Evolutionary conservation across 2,329 filamentous ascomycete genomes (phyloP), one percentile per base, ranked within the genome.

Genomic region (Cadophora gregata): DNA sequence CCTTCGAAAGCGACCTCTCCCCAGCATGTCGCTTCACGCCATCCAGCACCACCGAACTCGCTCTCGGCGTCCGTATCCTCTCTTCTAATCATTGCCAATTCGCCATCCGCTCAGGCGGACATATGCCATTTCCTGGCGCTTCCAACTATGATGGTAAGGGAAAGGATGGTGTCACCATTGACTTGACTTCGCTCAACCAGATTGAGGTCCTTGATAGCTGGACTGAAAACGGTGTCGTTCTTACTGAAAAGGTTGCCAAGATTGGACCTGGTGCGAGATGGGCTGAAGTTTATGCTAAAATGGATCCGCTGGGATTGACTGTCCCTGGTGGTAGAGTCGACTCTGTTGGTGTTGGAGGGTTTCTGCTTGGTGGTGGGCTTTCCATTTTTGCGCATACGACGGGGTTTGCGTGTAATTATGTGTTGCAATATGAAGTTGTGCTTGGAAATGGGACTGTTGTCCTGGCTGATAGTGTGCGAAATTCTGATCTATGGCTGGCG

Each of bases 401-500:
- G 9, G 71, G 71, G 2, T 69, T 65, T 48, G 71, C 63, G 9
- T 67, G 64, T 38, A 63, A 72, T 31, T 70, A 67, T 61, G 68
- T 72, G 21, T 36, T 67, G 47, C 62, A 62, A 12, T 69, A 66
- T 45, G 69, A 69, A 58, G 71, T 78, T 51, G 76, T 78, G 3
- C 71, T 78, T 42, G 74, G 74, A 9, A 66, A 72, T 59, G 76
- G 75, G n/a, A 74, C 77, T 4, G 79, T 86, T 51, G 75, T 84
- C 38, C 81, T 79, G 1, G 85, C 81, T 1, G 83, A 79, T 21
- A 71, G 74, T 4, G 72, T 72, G 0, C 72, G 76, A 9, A 77
- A 87, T 67, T 65, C 79, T 0, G 85, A 87, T 63, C 77, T 89
- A 3, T 86, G 79, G 75, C 78, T 78, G 69, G 84, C 82, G 0